A percentile compares a stretch with the other conserved stretches of the same genome.
Conservation (phyloP, 2,329 filamentous ascomycete genomes). For the Blastomyces silverae region DNA sequence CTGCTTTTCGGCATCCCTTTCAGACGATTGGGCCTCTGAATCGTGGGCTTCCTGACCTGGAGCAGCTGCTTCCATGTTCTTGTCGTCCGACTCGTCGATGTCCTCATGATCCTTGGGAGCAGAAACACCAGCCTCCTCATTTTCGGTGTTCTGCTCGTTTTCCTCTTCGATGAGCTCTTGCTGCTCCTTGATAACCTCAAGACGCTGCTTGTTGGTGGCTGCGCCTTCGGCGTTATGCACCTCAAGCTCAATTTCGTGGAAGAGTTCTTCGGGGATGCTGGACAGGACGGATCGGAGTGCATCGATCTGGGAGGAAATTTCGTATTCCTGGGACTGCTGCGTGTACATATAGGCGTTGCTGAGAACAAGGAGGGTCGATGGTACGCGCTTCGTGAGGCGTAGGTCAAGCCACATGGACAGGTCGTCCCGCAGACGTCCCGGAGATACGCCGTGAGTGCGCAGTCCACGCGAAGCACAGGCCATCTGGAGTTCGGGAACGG, state of each 20-base stretch:
- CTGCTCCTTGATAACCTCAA: conserved; percentile 97
- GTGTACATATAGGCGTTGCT: conserved; percentile 99
- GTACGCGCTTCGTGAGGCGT: conserved; percentile 87
- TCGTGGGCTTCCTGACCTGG: conserved; percentile 50
- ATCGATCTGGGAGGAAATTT: conserved; percentile 84
- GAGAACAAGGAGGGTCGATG: conserved; percentile 87
- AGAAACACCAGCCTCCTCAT: conserved; percentile 64
- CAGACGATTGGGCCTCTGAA: conserved; percentile 39
- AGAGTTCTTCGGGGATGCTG: conserved; percentile 93
- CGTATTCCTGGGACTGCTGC: conserved; percentile 61
- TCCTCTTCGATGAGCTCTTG: conserved; percentile 97
- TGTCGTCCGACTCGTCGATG: conserved; percentile 80
- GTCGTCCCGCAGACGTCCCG: conserved; percentile 79
- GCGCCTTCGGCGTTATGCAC: conserved; percentile 94
- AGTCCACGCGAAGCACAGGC: conserved; percentile 89
- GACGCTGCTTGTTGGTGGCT: conserved; percentile 96
- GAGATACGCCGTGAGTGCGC: conserved; percentile 84
- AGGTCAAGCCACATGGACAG: conserved; percentile 91
- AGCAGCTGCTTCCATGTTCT: conserved; percentile 44
- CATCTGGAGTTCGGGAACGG: conserved; percentile 86
- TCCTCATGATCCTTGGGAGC: conserved; percentile 80
- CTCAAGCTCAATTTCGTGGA: conserved; percentile 98
- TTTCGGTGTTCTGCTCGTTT: conserved; percentile 80
- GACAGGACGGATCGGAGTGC: conserved; percentile 86
- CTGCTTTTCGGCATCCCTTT: conserved; percentile 29